Evolutionary conservation across 495 filamentous ascomycete species (phyloP).

Genomic region (Penicillium desertorum): DNA sequence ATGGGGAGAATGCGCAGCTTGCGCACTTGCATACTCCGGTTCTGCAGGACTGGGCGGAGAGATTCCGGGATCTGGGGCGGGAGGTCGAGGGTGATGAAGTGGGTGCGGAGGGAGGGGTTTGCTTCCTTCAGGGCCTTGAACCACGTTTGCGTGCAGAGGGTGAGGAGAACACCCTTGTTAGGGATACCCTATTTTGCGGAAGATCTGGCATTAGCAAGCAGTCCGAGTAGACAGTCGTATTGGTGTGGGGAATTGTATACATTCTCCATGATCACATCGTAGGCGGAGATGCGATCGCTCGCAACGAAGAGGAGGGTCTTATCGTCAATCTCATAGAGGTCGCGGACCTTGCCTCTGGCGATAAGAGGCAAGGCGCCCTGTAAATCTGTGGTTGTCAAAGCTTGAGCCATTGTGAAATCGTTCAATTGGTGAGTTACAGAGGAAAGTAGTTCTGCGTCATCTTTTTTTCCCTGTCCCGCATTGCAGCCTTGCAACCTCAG

Average conservation of each 20-base stretch:
- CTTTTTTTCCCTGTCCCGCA: slow-evolving; percentile 23
- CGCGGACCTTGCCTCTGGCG: slow-evolving; percentile 75
- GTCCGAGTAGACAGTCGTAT: slow-evolving; percentile 1
- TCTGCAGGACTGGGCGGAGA: slow-evolving; percentile 55
- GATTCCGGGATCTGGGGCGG: slow-evolving; percentile 53
- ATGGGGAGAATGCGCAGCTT: slow-evolving; percentile 79
- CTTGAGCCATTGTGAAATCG: slow-evolving; percentile 40
- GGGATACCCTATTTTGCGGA: slow-evolving; percentile 64
- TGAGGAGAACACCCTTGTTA: slow-evolving; percentile 80
- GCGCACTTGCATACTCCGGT: slow-evolving; percentile 80
- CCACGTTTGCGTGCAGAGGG: slow-evolving; percentile 81
- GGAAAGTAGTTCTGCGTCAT: slow-evolving; percentile 24
- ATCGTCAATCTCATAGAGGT: slow-evolving; percentile 74
- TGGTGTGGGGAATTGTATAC: slow-evolving; percentile 36
- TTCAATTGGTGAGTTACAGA: slow-evolving; percentile 18
- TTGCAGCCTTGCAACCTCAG: slow-evolving; percentile 26
- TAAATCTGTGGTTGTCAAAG: slow-evolving; percentile 55
- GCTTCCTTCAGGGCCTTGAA: slow-evolving; percentile 67
- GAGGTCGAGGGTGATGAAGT: slow-evolving; percentile 70
- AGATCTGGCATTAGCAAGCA: background rate
- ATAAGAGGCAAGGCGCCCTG: slow-evolving; percentile 54
- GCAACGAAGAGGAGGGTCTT: slow-evolving; percentile 83
- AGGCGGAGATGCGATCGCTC: slow-evolving; percentile 90
- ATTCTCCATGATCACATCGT: slow-evolving; percentile 89
- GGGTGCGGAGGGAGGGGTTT: slow-evolving; percentile 69